phyloP scores from a whole-genome alignment of 352 stramenopile species.

The Globisporangium lucens region DNA sequence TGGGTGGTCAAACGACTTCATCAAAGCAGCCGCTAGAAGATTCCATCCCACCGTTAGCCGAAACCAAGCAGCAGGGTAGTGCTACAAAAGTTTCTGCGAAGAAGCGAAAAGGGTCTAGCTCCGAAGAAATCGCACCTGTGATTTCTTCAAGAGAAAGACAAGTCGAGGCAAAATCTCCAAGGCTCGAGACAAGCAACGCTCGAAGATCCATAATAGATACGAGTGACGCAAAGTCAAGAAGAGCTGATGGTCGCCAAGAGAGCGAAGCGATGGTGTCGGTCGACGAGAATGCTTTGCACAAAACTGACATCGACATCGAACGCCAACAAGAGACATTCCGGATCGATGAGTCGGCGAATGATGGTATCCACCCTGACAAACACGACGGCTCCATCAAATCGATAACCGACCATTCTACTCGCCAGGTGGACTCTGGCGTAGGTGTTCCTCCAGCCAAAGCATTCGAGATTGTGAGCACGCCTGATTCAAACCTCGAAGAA shows the following conservation, averaged over 20 bases:
- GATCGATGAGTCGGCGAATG: not conserved
- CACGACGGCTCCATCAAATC: not conserved
- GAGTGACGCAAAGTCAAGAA: not conserved
- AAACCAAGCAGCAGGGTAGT: not conserved
- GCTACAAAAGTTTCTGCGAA: not conserved
- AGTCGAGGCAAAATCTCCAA: not conserved
- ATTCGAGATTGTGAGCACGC: not conserved
- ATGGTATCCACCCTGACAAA: not conserved
- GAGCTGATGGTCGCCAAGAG: not conserved
- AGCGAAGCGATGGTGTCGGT: not conserved
- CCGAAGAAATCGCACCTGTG: not conserved
- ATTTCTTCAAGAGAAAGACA: not conserved
- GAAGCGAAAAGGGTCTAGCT: constrained; percentile 7
- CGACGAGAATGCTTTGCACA: not conserved
- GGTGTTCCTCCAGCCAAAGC: not conserved
- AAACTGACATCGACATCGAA: not conserved
- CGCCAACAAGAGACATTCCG: not conserved
- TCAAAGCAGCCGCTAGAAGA: not conserved
- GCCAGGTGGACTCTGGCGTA: not conserved
- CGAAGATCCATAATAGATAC: not conserved
- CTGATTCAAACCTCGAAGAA: not conserved
- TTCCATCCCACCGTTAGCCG: not conserved
- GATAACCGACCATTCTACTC: not conserved
- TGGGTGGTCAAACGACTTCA: not conserved
- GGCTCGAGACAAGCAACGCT: not conserved